A percentile compares a stretch with the other conserved stretches of the same genome.
These are phyloP conservation scores for Solanum lignicaule DNA, from an alignment of 257 asterid genomes.

Conservation along the genomic window DNA sequence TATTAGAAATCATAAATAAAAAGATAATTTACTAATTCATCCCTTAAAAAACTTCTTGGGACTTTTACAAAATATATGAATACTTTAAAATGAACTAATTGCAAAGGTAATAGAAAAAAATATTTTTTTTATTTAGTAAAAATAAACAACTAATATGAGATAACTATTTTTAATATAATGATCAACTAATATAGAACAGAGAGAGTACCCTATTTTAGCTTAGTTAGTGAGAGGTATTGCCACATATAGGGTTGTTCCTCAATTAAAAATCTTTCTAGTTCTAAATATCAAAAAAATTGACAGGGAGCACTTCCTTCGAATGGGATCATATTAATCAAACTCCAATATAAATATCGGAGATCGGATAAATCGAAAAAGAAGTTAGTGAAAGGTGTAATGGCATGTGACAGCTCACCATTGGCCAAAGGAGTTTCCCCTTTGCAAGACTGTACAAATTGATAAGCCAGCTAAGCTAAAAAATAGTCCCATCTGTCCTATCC, in stretches of 20 bases:
- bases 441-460: not conserved
- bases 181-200: too few relatives aligned
- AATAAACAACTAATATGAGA: too few relatives aligned
- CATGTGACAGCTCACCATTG: not conserved
- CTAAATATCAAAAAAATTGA: not conserved
- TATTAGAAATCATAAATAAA: too few relatives aligned
- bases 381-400: not conserved
- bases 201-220: fast-evolving
- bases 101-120: too few relatives aligned
- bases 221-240: not conserved
- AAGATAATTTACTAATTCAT: not conserved
- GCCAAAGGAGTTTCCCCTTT: not conserved
- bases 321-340: too few relatives aligned
- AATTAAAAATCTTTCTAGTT: fast-evolving
- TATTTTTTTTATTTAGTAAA: too few relatives aligned
- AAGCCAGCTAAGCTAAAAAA: not conserved
- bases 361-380: not conserved
- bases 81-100: too few relatives aligned
- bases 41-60: not conserved
- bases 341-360: fast-evolving
- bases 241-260: not conserved
- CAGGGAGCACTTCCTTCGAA: not conserved
- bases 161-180: too few relatives aligned
- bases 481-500: not conserved
- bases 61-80: not conserved